These are phyloP conservation scores for Colletotrichum gloeosporioides DNA, from an alignment of 2,329 filamentous ascomycete species.

Conservation along the genomic window DNA sequence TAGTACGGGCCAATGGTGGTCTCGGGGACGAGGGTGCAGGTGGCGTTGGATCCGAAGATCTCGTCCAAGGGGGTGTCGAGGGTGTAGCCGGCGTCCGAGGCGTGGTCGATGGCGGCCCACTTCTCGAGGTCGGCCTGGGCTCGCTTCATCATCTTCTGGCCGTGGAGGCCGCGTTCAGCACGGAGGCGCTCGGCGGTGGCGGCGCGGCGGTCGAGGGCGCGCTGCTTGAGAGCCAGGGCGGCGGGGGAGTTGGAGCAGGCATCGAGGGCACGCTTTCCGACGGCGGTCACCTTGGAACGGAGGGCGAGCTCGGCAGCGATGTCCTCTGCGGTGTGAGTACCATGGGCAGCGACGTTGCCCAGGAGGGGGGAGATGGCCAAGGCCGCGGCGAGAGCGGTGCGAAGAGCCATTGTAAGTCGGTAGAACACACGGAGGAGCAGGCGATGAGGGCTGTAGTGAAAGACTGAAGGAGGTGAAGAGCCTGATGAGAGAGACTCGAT, in stretches of 20 bases:
- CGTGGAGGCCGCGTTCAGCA: constrained; percentile 38
- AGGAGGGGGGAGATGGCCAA: constrained; percentile 23
- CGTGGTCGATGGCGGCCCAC: constrained; percentile 39
- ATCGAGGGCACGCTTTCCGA: constrained; percentile 41
- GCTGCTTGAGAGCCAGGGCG: constrained; percentile 41
- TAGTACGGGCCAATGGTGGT: constrained; percentile 30
- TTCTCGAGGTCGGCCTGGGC: constrained; percentile 34
- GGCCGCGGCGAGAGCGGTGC: constrained; percentile 4
- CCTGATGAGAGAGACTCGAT: background rate
- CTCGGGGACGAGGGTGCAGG: constrained; percentile 17
- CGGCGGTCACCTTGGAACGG: constrained; percentile 33
- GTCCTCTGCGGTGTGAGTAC: constrained; percentile 33
- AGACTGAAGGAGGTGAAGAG: constrained; percentile 1
- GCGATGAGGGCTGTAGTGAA: background rate
- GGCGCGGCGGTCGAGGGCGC: constrained; percentile 44
- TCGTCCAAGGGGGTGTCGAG: constrained; percentile 36
- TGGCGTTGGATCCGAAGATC: constrained; percentile 23
- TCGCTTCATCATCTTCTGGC: constrained; percentile 36
- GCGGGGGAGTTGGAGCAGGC: constrained; percentile 43
- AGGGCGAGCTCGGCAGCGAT: constrained; percentile 37
- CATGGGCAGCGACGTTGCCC: constrained; percentile 32
- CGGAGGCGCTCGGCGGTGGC: constrained; percentile 42
- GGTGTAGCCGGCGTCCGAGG: constrained; percentile 30
- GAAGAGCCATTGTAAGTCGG: constrained; percentile 1
- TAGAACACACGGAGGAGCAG: background rate